phyloP scores from a whole-genome alignment of 108 stramenopile species.

The Stephanodiscus minutulus region DNA sequence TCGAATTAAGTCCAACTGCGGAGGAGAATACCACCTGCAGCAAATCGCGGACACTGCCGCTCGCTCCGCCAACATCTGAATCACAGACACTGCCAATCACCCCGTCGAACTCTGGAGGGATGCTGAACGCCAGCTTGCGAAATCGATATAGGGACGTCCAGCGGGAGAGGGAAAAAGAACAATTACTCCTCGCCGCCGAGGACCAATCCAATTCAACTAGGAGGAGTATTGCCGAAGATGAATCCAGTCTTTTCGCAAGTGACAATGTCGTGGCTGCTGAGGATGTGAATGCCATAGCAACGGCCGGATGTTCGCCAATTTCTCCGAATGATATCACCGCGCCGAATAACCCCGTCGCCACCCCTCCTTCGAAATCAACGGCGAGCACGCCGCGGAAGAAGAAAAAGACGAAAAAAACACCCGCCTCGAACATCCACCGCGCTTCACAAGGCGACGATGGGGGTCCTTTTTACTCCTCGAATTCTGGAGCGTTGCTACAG shows the following conservation, averaged over 20 bases:
- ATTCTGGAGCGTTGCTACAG: conserved; percentile 20
- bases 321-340: background rate
- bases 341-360: background rate
- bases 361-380: background rate
- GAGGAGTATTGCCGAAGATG: conserved; percentile 3
- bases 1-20: no score
- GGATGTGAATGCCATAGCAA: background rate
- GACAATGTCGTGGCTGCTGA: conserved; percentile 5
- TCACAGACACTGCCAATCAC: no score
- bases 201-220: no score
- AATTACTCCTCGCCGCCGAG: conserved; percentile 8
- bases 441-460: conserved; percentile 14
- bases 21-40: no score
- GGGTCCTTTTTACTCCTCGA: conserved; percentile 6
- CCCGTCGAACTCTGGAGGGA: conserved; percentile 32
- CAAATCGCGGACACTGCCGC: no score
- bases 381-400: conserved; percentile 33
- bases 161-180: conserved; percentile 40
- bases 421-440: no score
- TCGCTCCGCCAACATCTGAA: no score
- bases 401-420: conserved; percentile 28
- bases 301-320: background rate
- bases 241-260: background rate
- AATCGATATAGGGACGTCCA: conserved; percentile 67
- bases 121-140: conserved; percentile 71